Evolutionary conservation across 345 rosid species (phyloP).

Genomic region (Salix viminalis): DNA sequence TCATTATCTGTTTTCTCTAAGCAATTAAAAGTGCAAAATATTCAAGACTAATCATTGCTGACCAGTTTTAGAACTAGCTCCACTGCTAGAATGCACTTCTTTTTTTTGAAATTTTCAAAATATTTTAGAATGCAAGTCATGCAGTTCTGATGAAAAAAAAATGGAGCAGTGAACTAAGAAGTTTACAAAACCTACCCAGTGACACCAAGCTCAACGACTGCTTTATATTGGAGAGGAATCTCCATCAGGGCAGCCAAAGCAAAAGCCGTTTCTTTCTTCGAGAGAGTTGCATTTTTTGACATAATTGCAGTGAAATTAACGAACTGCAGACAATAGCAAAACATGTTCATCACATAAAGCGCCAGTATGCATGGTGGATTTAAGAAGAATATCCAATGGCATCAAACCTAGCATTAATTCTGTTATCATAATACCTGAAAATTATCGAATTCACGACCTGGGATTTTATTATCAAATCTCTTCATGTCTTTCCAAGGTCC

Average conservation of each 20-base stretch:
- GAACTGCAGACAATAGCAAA: slow-evolving; percentile 10
- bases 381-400: neutral
- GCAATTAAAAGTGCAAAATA: neutral
- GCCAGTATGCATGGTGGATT: neutral
- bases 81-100: neutral
- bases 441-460: slow-evolving; percentile 63
- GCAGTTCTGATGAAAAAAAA: neutral
- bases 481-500: slow-evolving; percentile 85
- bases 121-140: neutral
- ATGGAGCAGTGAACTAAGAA: neutral
- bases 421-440: slow-evolving; percentile 46
- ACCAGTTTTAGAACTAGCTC: neutral
- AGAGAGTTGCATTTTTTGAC: slow-evolving; percentile 10
- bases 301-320: slow-evolving; percentile 28
- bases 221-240: slow-evolving; percentile 23
- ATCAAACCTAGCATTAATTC: neutral
- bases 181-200: slow-evolving; percentile 12
- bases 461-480: slow-evolving; percentile 70
- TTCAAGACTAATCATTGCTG: neutral
- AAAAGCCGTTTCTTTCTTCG: slow-evolving; percentile 24
- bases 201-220: slow-evolving; percentile 19
- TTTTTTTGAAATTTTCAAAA: neutral
- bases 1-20: neutral
- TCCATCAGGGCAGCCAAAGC: slow-evolving; percentile 31
- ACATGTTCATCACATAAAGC: neutral